These are phyloP conservation scores for Nyssa sinensis DNA, from an alignment of 148 eudicot genomes.

Conservation along the genomic window DNA sequence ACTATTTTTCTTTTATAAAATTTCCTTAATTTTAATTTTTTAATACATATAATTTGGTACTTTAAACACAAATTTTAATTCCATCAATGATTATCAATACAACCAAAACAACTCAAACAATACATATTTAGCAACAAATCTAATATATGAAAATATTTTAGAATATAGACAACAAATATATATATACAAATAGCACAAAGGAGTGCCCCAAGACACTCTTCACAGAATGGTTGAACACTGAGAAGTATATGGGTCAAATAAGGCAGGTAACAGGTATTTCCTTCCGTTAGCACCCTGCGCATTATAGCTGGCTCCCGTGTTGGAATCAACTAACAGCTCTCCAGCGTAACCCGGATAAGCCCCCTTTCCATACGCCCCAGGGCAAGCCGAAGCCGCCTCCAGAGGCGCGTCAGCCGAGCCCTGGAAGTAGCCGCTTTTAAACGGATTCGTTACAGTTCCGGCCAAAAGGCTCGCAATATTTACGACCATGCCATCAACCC, in stretches of 20 bases:
- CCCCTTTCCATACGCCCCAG: constrained; percentile 11
- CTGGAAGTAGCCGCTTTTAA: constrained; percentile 7
- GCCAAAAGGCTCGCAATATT: constrained; percentile 10
- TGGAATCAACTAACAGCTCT: constrained; percentile 2
- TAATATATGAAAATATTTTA: too few relatives aligned
- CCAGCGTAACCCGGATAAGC: constrained; percentile 15
- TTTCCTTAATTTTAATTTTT: too few relatives aligned
- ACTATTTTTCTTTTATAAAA: too few relatives aligned
- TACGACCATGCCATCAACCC: constrained; percentile 10
- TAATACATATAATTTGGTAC: too few relatives aligned
- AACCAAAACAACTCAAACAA: too few relatives aligned
- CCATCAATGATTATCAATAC: too few relatives aligned
- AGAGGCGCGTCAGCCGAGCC: constrained; percentile 7
- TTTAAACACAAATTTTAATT: too few relatives aligned
- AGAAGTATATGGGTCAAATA: background rate
- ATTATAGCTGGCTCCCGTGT: constrained; percentile 11
- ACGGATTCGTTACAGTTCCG: constrained; percentile 13
- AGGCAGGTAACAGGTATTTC: constrained; percentile 7
- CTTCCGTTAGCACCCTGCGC: constrained; percentile 17
- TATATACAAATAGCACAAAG: background rate
- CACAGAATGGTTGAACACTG: constrained; percentile 1
- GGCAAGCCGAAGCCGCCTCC: constrained; percentile 14
- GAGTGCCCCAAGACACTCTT: background rate
- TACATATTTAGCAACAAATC: too few relatives aligned
- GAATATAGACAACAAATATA: background rate